phyloP scores from a whole-genome alignment of 257 asterid species.

The Penstemon davidsonii region DNA sequence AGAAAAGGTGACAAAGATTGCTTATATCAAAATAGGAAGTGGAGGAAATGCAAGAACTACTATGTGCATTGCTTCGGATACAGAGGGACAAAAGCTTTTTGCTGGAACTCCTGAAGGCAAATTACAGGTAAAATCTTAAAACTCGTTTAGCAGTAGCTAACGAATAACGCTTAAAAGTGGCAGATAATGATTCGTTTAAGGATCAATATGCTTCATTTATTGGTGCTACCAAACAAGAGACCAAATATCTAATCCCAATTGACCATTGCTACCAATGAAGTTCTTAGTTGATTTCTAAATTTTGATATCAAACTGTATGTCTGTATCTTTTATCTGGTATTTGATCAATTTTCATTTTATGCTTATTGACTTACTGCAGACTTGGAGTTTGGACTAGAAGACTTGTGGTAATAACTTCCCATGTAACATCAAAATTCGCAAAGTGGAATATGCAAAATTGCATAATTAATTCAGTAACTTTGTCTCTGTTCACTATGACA shows the following conservation, averaged over 20 bases:
- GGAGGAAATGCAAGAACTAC: constrained; percentile 45
- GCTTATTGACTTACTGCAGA: constrained; percentile 23
- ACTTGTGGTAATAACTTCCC: background rate
- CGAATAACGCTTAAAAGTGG: too few relatives aligned
- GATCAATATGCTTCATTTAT: too few relatives aligned
- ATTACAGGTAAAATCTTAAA: constrained; percentile 50
- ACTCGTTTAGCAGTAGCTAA: too few relatives aligned
- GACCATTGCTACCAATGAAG: too few relatives aligned
- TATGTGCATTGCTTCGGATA: constrained; percentile 49
- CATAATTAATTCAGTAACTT: too few relatives aligned
- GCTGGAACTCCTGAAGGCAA: constrained; percentile 70
- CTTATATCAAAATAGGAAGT: constrained; percentile 43
- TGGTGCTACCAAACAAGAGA: too few relatives aligned
- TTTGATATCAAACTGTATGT: background rate
- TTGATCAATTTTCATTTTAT: background rate
- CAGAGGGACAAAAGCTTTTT: constrained; percentile 66
- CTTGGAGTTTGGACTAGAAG: constrained; percentile 43
- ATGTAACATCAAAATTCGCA: background rate
- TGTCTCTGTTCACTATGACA: too few relatives aligned
- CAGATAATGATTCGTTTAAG: too few relatives aligned
- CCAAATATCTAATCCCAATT: too few relatives aligned
- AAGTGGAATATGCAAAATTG: background rate
- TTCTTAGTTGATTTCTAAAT: background rate
- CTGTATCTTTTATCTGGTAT: background rate
- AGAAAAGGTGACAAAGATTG: constrained; percentile 56